Conservation (phyloP, 192 early-diverging fungal species). For the Hyaloraphidium curvatum region DNA sequence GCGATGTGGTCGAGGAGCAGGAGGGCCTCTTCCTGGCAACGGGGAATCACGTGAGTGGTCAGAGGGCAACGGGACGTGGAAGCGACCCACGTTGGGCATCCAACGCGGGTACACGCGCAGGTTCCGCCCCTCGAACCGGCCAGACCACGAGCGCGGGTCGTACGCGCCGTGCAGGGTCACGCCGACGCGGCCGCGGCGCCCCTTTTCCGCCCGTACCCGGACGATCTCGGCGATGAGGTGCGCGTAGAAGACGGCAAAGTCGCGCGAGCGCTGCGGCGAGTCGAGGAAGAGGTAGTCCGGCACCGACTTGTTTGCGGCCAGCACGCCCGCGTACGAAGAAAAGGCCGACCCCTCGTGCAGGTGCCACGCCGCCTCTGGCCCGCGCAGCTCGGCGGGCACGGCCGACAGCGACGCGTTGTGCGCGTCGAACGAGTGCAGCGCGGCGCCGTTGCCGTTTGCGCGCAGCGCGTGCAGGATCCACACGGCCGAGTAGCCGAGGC, state of each 20-base stretch:
- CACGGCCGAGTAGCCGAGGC: background rate
- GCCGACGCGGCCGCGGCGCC: too few relatives aligned
- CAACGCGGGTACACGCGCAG: background rate
- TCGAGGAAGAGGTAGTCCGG: slow-evolving; percentile 1
- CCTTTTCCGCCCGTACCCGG: background rate
- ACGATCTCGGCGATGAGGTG: background rate
- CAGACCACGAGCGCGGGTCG: background rate
- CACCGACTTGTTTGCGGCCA: background rate
- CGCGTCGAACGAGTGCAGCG: background rate
- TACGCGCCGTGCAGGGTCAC: background rate
- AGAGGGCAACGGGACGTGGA: too few relatives aligned
- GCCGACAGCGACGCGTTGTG: background rate
- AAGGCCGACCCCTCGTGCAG: too few relatives aligned
- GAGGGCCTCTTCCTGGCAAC: background rate
- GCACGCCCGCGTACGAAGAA: too few relatives aligned
- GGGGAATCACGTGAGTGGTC: too few relatives aligned
- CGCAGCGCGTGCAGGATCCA: background rate
- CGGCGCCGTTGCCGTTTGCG: background rate
- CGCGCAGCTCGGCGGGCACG: background rate
- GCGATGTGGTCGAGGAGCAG: background rate
- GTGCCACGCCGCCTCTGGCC: too few relatives aligned
- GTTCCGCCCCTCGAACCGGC: background rate
- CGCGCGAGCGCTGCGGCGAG: too few relatives aligned
- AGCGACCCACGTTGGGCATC: slow-evolving; percentile 3
- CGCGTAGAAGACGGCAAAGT: background rate